Percentiles rank a stretch among this genome's conserved stretches.
phyloP scores from a whole-genome alignment of 306 rosid genomes.

The Sphenostylis stenocarpa region DNA sequence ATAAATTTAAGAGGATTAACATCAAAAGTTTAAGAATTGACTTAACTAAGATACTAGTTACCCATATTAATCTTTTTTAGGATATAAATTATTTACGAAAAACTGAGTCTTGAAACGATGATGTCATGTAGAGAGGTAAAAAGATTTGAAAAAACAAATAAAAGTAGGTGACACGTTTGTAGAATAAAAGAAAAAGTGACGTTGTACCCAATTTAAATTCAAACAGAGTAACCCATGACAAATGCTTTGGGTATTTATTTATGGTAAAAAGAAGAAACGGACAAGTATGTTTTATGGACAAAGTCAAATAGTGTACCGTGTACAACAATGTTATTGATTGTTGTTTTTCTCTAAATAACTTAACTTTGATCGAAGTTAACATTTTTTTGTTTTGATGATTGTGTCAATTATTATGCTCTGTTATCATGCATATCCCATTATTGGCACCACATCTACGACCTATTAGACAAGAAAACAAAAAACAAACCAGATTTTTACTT shows the following conservation, averaged over 20 bases:
- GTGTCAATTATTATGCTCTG: neutral
- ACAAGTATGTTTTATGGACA: neutral
- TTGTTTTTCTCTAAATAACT: neutral
- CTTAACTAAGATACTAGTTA: too few relatives aligned
- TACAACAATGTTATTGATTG: neutral
- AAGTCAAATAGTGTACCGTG: conserved; percentile 8
- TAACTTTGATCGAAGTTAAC: neutral
- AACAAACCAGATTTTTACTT: neutral
- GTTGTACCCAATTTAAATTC: neutral
- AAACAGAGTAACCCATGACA: neutral
- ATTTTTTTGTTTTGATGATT: neutral
- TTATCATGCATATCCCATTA: neutral
- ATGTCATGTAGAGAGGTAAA: neutral
- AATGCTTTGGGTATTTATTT: neutral
- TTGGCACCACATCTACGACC: neutral
- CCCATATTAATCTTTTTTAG: too few relatives aligned
- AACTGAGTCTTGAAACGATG: too few relatives aligned
- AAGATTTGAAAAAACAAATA: neutral
- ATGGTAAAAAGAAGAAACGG: neutral
- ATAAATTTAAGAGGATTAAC: too few relatives aligned
- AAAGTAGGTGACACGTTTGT: neutral
- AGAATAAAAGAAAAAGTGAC: neutral
- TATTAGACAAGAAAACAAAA: neutral
- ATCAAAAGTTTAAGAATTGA: too few relatives aligned
- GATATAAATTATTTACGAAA: too few relatives aligned